These are phyloP conservation scores for Nymphaea thermarum DNA, from an alignment of 164 flowering plant species.

Conservation along the genomic window DNA sequence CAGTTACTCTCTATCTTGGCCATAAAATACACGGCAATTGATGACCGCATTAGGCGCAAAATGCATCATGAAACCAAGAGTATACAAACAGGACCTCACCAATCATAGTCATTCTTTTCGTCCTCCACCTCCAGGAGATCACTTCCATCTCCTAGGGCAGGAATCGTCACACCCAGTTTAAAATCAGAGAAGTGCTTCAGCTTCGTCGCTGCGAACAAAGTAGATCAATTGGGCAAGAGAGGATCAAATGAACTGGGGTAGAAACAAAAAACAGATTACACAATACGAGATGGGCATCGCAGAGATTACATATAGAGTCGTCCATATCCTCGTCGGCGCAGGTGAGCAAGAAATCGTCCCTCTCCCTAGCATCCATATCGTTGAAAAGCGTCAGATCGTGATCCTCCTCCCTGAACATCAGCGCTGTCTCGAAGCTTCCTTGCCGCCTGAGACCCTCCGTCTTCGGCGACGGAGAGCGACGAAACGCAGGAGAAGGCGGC, in stretches of 20 bases:
- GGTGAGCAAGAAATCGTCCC: constrained; percentile 65
- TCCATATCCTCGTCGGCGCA: constrained; percentile 58
- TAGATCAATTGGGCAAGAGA: too few species aligned
- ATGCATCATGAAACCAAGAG: too few species aligned
- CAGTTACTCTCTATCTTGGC: too few species aligned
- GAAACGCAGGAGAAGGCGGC: constrained; percentile 80
- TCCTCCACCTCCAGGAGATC: constrained; percentile 70
- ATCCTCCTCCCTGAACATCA: constrained; percentile 51
- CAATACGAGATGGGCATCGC: constrained; percentile 1
- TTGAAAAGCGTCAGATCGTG: constrained; percentile 87
- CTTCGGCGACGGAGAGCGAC: constrained; percentile 52
- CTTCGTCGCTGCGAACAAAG: constrained; percentile 42
- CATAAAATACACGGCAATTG: too few species aligned
- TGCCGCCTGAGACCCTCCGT: constrained; percentile 58
- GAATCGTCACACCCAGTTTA: constrained; percentile 66
- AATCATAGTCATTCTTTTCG: constrained; percentile 92
- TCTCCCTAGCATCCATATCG: constrained; percentile 69
- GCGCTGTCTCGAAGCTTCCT: constrained; percentile 56
- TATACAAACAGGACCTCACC: constrained; percentile 31
- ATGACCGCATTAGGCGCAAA: too few species aligned
- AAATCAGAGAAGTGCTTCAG: constrained; percentile 63
- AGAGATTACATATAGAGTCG: constrained; percentile 59
- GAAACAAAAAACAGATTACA: not conserved
- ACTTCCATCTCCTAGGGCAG: constrained; percentile 66
- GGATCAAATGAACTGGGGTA: not conserved